These are phyloP conservation scores for Secale cereale DNA, from an alignment of 176 grass and related monocot genomes.

Conservation along the genomic window DNA sequence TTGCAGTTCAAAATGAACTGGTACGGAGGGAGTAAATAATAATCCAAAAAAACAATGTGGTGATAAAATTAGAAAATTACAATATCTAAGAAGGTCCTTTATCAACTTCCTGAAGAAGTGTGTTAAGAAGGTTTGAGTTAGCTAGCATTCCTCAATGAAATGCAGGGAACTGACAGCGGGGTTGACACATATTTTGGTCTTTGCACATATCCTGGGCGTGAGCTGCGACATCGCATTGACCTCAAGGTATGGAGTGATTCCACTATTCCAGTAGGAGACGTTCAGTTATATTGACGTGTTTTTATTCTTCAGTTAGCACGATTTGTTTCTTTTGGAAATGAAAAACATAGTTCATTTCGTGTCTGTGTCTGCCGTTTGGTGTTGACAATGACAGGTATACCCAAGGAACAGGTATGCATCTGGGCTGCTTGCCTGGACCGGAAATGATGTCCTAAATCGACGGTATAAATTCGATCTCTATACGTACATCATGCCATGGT, in stretches of 20 bases:
- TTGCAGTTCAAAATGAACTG: too few species aligned
- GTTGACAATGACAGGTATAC: constrained; percentile 65
- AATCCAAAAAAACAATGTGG: too few species aligned
- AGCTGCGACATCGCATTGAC: constrained; percentile 74
- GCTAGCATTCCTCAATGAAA: not conserved
- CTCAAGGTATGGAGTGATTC: constrained; percentile 63
- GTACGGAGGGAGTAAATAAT: too few species aligned
- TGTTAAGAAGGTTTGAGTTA: not conserved
- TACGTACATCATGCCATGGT: not conserved
- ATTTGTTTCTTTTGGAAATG: constrained; percentile 5
- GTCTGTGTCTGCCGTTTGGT: not conserved
- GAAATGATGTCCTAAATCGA: constrained; percentile 95
- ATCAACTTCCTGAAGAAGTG: not conserved
- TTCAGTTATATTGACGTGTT: not conserved
- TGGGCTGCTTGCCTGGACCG: constrained; percentile 86
- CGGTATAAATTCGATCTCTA: constrained; percentile 40
- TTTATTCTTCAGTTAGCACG: not conserved
- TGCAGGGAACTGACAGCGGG: constrained; percentile 80
- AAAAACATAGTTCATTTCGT: not conserved
- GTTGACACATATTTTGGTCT: constrained; percentile 99
- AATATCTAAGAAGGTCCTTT: not conserved
- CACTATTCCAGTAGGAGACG: not conserved
- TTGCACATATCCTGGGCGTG: constrained; percentile 84
- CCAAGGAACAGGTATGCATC: constrained; percentile 80
- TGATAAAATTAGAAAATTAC: not conserved